Percentiles rank a stretch among this genome's conserved stretches.
Conservation (phyloP, 208 protist genomes). For the Strigomonas culicis region DNA sequence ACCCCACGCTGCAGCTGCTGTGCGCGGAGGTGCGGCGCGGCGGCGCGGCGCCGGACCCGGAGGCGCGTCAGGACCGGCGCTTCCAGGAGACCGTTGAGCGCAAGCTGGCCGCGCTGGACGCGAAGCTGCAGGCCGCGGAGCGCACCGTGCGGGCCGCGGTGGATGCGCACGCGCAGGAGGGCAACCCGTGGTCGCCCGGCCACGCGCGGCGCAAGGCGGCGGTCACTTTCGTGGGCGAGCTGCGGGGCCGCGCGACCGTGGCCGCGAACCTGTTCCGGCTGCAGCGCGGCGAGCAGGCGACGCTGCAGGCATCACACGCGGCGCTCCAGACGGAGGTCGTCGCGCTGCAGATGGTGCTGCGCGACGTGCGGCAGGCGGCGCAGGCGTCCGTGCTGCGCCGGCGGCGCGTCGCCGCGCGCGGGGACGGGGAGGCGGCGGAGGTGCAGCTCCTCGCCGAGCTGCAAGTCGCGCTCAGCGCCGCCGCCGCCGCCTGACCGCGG, state of each 20-base stretch:
- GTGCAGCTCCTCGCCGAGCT: slow-evolving; percentile 25
- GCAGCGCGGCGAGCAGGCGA: slow-evolving; percentile 60
- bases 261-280: slow-evolving; percentile 55
- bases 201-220: slow-evolving; percentile 39
- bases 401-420: background rate
- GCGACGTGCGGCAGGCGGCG: slow-evolving; percentile 27
- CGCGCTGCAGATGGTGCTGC: slow-evolving; percentile 45
- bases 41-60: background rate
- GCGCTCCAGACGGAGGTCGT: slow-evolving; percentile 49
- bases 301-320: slow-evolving; percentile 51
- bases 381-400: background rate
- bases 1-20: background rate
- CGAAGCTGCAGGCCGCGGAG: slow-evolving; percentile 12
- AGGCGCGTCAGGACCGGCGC: background rate
- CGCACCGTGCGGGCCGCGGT: slow-evolving; percentile 12
- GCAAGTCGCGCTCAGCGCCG: background rate
- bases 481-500: background rate
- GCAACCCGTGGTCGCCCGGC: slow-evolving; percentile 29
- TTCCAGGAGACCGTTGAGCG: background rate
- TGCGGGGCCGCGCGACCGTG: slow-evolving; percentile 33
- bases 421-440: background rate
- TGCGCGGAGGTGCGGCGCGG: background rate
- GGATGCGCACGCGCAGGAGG: slow-evolving; percentile 14
- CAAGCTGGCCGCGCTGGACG: slow-evolving; percentile 7
- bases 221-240: slow-evolving; percentile 26